Evolutionary conservation across 805 yeast species (phyloP), one percentile per base, ranked within the genome.

Genomic region (Spathaspora boniae): DNA sequence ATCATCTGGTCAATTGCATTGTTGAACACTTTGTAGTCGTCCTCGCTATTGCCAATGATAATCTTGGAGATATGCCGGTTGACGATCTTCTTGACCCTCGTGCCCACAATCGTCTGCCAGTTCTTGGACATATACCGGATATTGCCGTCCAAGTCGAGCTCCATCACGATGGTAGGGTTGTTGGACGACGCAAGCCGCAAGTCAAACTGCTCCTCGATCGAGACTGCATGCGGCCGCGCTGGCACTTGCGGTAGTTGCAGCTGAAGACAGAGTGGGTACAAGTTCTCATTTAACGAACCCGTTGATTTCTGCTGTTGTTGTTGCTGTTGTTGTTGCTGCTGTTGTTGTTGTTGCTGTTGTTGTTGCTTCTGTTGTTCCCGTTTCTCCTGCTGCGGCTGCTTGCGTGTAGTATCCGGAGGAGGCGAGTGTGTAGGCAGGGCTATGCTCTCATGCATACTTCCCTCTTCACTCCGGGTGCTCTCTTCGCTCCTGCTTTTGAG

Each of bases 61-160:
- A 85, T 64, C 31, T 74, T 69, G 2, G 82, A 65, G 1, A 86
- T 75, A 1, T 85, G 81, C 35, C 69, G 65, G 24, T 68, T 60
- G 4, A 77, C 39, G n/a, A 84, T 66, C 51, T 79, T 77, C 9
- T 61, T 55, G 4, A 74, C 65, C 9, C 65, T 66, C 0, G 87
- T 82, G 1, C 94, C 94, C 7, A 86, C 86, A 6, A 88, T 70
- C 6, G 71, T 53, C 44, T 80, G 82, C 96, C 97, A 91, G 44
- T 82, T 76, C 44, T 74, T 75, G 43, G 91, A 76, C 17, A 88
- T 56, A 54, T 83, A 86, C 36, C 74, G 73, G n/a, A 93, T 80
- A 22, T 72, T 76, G 20, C 96, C 87, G 48, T 81, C 82, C 52
- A 87, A 60, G 50, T 82, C 89, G 42, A 93, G 62, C 58, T 91